Evolutionary conservation across 352 stramenopile species (phyloP).

Genomic region (Pythium rishiriense): DNA sequence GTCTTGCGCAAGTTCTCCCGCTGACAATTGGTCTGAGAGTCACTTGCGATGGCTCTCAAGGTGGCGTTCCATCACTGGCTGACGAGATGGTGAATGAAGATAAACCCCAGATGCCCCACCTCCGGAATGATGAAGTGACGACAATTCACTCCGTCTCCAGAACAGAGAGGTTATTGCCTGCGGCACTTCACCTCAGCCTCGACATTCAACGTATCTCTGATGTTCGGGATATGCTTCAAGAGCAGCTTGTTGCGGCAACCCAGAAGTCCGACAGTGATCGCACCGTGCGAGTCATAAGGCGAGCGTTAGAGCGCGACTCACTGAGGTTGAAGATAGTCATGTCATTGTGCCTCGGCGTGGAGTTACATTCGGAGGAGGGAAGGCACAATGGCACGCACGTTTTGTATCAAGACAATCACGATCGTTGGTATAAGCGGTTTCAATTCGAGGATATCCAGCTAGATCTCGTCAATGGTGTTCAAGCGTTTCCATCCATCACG

Average conservation of each 20-base stretch:
- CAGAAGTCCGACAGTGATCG: not conserved
- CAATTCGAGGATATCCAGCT: constrained; percentile 16
- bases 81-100: not conserved
- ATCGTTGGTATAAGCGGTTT: constrained; percentile 24
- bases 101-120: not conserved
- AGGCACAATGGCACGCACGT: not conserved
- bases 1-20: not conserved
- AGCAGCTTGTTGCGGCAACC: not conserved
- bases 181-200: constrained; percentile 18
- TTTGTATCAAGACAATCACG: constrained; percentile 1
- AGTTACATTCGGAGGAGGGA: constrained; percentile 7
- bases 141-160: constrained; percentile 17
- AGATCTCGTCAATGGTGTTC: constrained; percentile 13
- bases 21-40: constrained; percentile 12
- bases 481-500: constrained; percentile 25
- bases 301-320: not conserved
- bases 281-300: not conserved
- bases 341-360: constrained; percentile 17
- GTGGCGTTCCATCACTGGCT: not conserved
- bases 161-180: constrained; percentile 24
- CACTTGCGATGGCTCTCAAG: not conserved
- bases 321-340: constrained; percentile 2
- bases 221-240: constrained; percentile 14
- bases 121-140: constrained; percentile 1
- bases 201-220: constrained; percentile 27